phyloP scores from a whole-genome alignment of 805 yeast genomes.

The Wickerhamiella bombiphila region DNA sequence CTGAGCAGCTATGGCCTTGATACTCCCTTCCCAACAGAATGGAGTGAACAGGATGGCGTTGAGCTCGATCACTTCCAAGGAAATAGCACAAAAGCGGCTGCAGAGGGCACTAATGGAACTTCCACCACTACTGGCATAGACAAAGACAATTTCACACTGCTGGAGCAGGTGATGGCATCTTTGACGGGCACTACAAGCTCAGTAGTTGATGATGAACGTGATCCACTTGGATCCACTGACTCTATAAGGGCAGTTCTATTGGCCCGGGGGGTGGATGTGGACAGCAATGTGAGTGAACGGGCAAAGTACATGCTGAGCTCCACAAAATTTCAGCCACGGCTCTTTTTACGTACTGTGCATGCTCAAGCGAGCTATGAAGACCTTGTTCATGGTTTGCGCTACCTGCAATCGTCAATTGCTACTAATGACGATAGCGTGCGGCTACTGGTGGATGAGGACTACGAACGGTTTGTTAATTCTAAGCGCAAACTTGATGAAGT shows the following conservation, averaged over 20 bases:
- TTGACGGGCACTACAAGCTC: slow-evolving; percentile 8
- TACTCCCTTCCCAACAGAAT: slow-evolving; percentile 12
- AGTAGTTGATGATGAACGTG: slow-evolving; percentile 28
- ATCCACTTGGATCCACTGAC: slow-evolving; percentile 43
- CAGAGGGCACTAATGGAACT: not conserved
- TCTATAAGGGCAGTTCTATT: slow-evolving; percentile 31
- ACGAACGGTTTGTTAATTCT: slow-evolving; percentile 46
- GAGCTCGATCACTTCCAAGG: not conserved
- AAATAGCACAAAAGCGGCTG: not conserved
- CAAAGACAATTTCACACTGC: slow-evolving; percentile 19
- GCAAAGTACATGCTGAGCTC: slow-evolving; percentile 37
- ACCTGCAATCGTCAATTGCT: slow-evolving; percentile 35
- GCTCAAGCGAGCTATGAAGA: slow-evolving; percentile 39
- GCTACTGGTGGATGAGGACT: slow-evolving; percentile 41
- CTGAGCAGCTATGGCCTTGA: slow-evolving; percentile 14
- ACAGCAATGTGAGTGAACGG: slow-evolving; percentile 22
- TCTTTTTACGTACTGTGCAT: slow-evolving; percentile 42
- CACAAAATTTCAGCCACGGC: slow-evolving; percentile 42
- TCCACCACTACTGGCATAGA: too few relatives aligned
- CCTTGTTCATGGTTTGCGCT: slow-evolving; percentile 33
- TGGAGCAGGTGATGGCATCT: slow-evolving; percentile 17
- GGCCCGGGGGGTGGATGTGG: slow-evolving; percentile 29
- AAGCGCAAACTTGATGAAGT: slow-evolving; percentile 52
- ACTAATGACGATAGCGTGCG: slow-evolving; percentile 34
- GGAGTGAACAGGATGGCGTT: slow-evolving; percentile 11